These are phyloP conservation scores for Yamadazyma kitorensis DNA, from an alignment of 805 yeast species.

Conservation along the genomic window DNA sequence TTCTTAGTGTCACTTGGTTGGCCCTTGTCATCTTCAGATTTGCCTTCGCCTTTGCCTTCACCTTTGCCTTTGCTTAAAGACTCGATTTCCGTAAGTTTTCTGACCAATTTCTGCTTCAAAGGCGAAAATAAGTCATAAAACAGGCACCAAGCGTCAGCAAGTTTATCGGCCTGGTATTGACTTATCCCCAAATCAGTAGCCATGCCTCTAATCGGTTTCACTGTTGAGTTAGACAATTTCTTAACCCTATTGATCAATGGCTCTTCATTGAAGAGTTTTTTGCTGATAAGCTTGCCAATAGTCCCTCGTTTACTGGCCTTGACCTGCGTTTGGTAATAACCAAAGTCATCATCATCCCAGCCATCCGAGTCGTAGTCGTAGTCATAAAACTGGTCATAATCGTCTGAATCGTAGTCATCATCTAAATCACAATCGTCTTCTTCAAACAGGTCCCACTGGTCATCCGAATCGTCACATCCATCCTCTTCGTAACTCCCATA, in stretches of 20 bases:
- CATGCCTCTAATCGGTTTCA: constrained; percentile 3
- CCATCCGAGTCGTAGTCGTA: constrained; percentile 4
- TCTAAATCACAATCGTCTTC: no score
- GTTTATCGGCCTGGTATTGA: not conserved
- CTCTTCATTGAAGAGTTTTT: constrained; percentile 4
- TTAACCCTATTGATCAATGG: constrained; percentile 3
- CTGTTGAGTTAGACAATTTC: constrained; percentile 4
- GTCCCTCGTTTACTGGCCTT: not conserved
- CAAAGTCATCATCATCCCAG: constrained; percentile 2
- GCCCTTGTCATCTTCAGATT: no score
- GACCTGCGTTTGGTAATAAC: not conserved
- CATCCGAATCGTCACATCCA: constrained; percentile 6
- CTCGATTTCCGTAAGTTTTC: not conserved
- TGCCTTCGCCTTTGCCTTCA: no score
- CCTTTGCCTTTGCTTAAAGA: no score
- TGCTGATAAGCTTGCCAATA: not conserved
- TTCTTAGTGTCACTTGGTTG: no score
- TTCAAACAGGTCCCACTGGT: constrained; percentile 1
- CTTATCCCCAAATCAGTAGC: constrained; percentile 1
- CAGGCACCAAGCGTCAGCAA: constrained; percentile 4
- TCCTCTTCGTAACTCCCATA: constrained; percentile 1
- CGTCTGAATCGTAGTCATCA: no score
- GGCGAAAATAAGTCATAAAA: constrained; percentile 8
- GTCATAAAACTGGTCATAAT: constrained; percentile 3
- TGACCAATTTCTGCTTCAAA: constrained; percentile 2